Conservation (phyloP, 2,329 filamentous ascomycete genomes). For the Annulohypoxylon truncatum region DNA sequence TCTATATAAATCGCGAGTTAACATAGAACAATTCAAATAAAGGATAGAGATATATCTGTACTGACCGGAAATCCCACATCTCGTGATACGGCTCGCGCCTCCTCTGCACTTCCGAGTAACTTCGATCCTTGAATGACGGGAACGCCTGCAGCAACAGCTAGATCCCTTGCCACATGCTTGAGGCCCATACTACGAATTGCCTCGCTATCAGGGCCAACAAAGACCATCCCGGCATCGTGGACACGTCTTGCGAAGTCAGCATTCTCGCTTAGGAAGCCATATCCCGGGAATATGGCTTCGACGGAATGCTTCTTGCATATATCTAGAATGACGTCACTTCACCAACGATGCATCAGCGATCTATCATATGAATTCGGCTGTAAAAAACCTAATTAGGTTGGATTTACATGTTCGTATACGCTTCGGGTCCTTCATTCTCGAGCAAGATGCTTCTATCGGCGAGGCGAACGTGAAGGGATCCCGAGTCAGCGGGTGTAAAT, state of each 20-base stretch:
- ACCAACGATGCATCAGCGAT: background rate
- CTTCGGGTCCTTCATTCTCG: conserved; percentile 28
- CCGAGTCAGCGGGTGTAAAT: conserved; percentile 35
- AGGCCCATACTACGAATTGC: conserved; percentile 58
- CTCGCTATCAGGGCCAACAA: conserved; percentile 66
- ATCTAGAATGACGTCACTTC: conserved; percentile 31
- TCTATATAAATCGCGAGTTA: conserved; percentile 6
- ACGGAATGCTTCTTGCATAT: conserved; percentile 53
- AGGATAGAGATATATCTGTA: background rate
- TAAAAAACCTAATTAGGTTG: no score
- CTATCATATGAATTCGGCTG: background rate
- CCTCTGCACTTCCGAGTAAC: conserved; percentile 46
- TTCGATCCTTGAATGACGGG: conserved; percentile 51
- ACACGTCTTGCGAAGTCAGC: conserved; percentile 65
- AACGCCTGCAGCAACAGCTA: conserved; percentile 54
- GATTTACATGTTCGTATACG: conserved; percentile 38
- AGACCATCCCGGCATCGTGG: conserved; percentile 64
- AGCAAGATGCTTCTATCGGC: conserved; percentile 40
- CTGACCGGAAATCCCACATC: conserved; percentile 54
- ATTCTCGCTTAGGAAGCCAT: conserved; percentile 73
- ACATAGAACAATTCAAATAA: background rate
- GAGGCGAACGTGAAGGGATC: conserved; percentile 38
- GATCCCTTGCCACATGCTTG: conserved; percentile 40
- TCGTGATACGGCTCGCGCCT: conserved; percentile 62
- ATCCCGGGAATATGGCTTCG: conserved; percentile 72